Evolutionary conservation across 1,139 yeast genomes (phyloP).

Genomic region (Debaryomyces subglobosus): DNA sequence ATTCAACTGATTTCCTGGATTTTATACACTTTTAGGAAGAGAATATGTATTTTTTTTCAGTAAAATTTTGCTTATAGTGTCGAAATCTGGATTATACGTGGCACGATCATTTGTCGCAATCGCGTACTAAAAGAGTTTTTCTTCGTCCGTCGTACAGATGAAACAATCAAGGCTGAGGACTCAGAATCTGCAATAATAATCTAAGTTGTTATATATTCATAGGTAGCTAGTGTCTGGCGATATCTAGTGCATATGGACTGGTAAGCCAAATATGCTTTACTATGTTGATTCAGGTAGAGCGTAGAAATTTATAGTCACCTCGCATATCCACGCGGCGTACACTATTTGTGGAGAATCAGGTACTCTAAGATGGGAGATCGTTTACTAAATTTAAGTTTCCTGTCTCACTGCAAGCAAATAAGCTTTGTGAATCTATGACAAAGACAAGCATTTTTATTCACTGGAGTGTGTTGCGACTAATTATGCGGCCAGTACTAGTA

Average conservation of each 20-base stretch:
- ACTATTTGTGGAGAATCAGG: background rate
- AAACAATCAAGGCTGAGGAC: background rate
- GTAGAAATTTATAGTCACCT: background rate
- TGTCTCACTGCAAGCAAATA: no score
- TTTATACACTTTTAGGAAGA: background rate
- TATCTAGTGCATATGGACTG: no score
- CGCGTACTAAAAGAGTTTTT: background rate
- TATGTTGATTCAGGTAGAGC: background rate
- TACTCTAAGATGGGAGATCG: background rate
- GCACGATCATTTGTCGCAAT: slow-evolving; percentile 6
- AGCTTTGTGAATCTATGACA: background rate
- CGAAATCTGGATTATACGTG: slow-evolving; percentile 5
- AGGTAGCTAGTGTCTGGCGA: background rate
- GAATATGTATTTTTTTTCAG: background rate
- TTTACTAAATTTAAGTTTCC: no score
- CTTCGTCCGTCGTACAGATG: background rate
- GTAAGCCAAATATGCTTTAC: background rate
- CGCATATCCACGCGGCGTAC: background rate
- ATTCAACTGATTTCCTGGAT: background rate
- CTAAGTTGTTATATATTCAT: background rate
- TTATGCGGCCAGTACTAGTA: background rate
- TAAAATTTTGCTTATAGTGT: slow-evolving; percentile 4
- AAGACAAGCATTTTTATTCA: background rate
- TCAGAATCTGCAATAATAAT: background rate
- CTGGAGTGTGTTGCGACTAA: background rate